phyloP scores from a whole-genome alignment of 2,329 filamentous ascomycete species.

The Piedraia hortae region DNA sequence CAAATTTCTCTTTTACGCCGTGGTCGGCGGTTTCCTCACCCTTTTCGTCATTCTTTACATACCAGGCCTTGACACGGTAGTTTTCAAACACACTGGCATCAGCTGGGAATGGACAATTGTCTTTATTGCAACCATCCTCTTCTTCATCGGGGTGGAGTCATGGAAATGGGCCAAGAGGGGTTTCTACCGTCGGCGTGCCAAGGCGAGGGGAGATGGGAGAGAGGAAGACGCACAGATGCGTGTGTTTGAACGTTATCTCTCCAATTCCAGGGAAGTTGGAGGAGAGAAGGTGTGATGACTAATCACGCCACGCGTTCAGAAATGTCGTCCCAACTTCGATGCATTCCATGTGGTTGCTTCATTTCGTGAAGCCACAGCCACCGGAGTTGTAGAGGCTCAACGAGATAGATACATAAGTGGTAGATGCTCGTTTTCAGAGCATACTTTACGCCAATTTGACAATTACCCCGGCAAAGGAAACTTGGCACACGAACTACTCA shows the following conservation, averaged over 20 bases:
- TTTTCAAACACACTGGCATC: constrained; percentile 39
- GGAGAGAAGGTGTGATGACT: too few relatives aligned
- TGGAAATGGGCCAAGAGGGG: constrained; percentile 41
- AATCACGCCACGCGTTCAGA: too few relatives aligned
- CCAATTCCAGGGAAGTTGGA: too few relatives aligned
- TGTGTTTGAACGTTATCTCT: constrained; percentile 7
- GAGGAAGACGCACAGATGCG: constrained; percentile 5
- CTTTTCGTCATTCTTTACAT: constrained; percentile 31
- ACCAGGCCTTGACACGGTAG: constrained; percentile 33
- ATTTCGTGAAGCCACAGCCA: too few relatives aligned
- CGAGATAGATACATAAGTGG: too few relatives aligned
- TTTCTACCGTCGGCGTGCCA: constrained; percentile 4
- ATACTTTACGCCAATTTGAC: too few relatives aligned
- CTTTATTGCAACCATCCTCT: constrained; percentile 30
- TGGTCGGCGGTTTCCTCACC: constrained; percentile 18
- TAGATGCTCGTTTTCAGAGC: too few relatives aligned
- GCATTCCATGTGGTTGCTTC: too few relatives aligned
- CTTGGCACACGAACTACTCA: too few relatives aligned
- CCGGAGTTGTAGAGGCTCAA: too few relatives aligned
- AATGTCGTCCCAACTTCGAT: too few relatives aligned
- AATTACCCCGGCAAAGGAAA: too few relatives aligned
- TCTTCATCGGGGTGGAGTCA: constrained; percentile 33
- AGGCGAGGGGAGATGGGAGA: constrained; percentile 2
- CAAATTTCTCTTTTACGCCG: constrained; percentile 28
- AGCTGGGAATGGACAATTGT: constrained; percentile 41